Percentiles rank a stretch among this genome's conserved stretches.
Conservation (phyloP, 345 rosid genomes). For the Eucalyptus polybractea region DNA sequence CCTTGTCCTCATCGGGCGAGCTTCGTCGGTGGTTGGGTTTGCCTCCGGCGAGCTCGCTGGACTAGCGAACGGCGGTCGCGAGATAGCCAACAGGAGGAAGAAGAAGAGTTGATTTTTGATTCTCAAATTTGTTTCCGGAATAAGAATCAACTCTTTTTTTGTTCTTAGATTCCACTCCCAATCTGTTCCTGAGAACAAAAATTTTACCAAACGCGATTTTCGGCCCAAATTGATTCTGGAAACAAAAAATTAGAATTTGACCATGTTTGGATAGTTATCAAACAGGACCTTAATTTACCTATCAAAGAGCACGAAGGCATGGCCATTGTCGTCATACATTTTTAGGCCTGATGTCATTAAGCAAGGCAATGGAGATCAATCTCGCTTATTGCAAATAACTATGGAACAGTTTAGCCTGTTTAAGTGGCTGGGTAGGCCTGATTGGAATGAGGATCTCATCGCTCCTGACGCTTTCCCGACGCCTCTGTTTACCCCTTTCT, state of each 20-base stretch:
- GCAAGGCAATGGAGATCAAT: neutral
- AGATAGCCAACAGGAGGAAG: too few species aligned
- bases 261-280: fast-evolving
- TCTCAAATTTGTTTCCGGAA: fast-evolving
- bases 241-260: fast-evolving
- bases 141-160: fast-evolving
- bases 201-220: fast-evolving
- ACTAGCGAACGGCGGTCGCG: fast-evolving
- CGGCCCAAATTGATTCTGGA: fast-evolving
- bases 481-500: too few species aligned
- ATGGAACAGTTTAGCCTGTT: neutral
- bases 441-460: neutral
- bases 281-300: too few species aligned
- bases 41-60: too few species aligned
- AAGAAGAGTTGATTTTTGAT: fast-evolving
- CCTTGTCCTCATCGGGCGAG: fast-evolving
- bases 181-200: fast-evolving
- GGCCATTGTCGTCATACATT: neutral
- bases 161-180: too few species aligned
- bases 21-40: too few species aligned
- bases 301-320: too few species aligned
- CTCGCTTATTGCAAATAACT: neutral
- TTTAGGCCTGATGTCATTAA: neutral
- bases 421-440: neutral
- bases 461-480: neutral